Conservation (phyloP, 768 basidiomycete genomes). For the Tephrocybe rancida region DNA sequence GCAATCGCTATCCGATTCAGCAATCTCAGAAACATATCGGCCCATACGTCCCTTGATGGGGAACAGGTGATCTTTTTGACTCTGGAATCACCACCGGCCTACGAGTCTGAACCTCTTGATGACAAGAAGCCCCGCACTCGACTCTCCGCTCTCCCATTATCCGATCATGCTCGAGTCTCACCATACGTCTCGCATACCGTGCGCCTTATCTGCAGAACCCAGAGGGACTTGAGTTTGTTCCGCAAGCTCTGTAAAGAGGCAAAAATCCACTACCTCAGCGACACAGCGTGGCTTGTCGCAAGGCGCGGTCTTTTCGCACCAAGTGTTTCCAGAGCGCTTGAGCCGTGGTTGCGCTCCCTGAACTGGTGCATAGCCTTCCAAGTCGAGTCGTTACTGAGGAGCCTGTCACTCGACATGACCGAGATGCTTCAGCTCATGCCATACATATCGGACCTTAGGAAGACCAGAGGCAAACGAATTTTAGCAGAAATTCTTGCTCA, state of each 20-base stretch:
- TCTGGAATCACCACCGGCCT: conserved; percentile 42
- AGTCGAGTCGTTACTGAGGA: conserved; percentile 46
- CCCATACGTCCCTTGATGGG: conserved; percentile 30
- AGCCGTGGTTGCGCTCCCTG: conserved; percentile 33
- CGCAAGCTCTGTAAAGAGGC: conserved; percentile 38
- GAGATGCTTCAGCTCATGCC: conserved; percentile 51
- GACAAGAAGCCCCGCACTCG: conserved; percentile 30
- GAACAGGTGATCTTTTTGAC: conserved; percentile 44
- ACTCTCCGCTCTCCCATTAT: conserved; percentile 39
- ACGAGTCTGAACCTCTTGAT: conserved; percentile 25
- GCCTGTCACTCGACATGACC: conserved; percentile 44
- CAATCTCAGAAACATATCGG: conserved; percentile 42
- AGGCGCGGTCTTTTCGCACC: conserved; percentile 47
- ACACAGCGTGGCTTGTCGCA: conserved; percentile 40
- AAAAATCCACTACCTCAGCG: conserved; percentile 34
- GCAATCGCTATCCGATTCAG: conserved; percentile 46
- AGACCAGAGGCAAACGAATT: conserved; percentile 33
- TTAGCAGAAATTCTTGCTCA: conserved; percentile 44
- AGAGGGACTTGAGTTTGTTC: conserved; percentile 38
- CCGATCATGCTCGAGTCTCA: conserved; percentile 43
- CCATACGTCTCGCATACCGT: conserved; percentile 56
- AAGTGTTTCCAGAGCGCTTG: conserved; percentile 29
- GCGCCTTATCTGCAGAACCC: conserved; percentile 46
- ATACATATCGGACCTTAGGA: conserved; percentile 30
- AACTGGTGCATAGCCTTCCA: conserved; percentile 64